Conservation (phyloP, 2,329 filamentous ascomycete species). For the Phaeoacremonium minimum region DNA sequence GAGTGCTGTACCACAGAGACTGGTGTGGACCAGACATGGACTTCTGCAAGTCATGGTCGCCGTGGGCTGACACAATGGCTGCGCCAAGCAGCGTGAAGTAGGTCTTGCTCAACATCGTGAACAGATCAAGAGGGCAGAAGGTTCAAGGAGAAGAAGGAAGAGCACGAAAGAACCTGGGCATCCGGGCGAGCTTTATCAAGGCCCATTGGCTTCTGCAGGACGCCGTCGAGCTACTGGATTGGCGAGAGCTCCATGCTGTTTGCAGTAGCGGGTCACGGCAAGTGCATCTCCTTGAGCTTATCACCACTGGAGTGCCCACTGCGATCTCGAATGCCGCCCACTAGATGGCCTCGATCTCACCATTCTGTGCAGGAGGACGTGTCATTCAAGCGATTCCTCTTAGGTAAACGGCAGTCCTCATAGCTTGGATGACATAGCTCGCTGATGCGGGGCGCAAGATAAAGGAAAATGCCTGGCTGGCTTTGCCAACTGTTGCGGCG, state of each 20-base stretch:
- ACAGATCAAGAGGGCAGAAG: conserved; percentile 1
- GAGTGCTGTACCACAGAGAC: conserved; percentile 75
- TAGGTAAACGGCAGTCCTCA: conserved; percentile 10
- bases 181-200: conserved; percentile 4
- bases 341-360: background rate
- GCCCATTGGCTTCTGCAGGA: background rate
- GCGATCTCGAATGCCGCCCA: too few relatives aligned
- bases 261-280: background rate
- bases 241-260: background rate
- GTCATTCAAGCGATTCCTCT: conserved; percentile 10
- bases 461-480: conserved; percentile 8
- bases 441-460: conserved; percentile 9
- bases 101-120: conserved; percentile 21
- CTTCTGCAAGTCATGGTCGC: conserved; percentile 52
- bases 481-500: conserved; percentile 1
- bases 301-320: too few relatives aligned
- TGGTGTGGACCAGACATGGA: conserved; percentile 65
- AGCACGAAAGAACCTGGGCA: background rate
- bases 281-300: background rate
- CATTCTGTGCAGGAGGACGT: conserved; percentile 2
- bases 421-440: conserved; percentile 4
- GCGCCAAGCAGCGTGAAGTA: conserved; percentile 35
- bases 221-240: background rate
- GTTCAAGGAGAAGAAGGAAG: background rate
- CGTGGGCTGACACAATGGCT: conserved; percentile 54